phyloP scores from a whole-genome alignment of 2,329 filamentous ascomycete genomes.

The Paraconiothyrium sp. region DNA sequence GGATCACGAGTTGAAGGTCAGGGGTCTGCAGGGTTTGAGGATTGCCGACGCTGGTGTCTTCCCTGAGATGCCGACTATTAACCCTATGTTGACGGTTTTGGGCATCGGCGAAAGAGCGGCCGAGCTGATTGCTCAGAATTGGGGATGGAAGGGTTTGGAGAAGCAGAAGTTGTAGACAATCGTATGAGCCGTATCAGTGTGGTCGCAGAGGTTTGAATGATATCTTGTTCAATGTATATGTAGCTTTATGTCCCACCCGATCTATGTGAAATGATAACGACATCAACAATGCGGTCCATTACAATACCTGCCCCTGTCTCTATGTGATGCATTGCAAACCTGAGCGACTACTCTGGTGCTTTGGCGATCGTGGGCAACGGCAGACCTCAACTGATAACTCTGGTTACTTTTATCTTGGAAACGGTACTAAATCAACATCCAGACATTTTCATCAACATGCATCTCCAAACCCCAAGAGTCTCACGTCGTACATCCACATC shows the following conservation, averaged over 20 bases:
- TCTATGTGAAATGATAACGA: constrained; percentile 9
- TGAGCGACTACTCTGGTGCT: not conserved
- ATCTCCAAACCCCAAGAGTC: not conserved
- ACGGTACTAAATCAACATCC: too few species aligned
- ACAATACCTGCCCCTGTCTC: not conserved
- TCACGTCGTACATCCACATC: not conserved
- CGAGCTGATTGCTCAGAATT: constrained; percentile 81
- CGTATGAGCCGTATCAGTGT: not conserved
- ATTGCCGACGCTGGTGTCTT: constrained; percentile 90
- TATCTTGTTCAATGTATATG: constrained; percentile 5
- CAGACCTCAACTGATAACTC: too few species aligned
- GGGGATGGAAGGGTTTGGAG: constrained; percentile 69
- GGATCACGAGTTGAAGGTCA: constrained; percentile 76
- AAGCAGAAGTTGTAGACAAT: constrained; percentile 60
- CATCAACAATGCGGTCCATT: not conserved
- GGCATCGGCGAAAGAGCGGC: constrained; percentile 84
- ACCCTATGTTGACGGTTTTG: constrained; percentile 90
- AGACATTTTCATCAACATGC: too few species aligned
- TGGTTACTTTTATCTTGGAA: too few species aligned
- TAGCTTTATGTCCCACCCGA: constrained; percentile 7
- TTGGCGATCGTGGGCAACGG: too few species aligned
- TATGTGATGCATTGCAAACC: not conserved
- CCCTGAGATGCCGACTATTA: constrained; percentile 85
- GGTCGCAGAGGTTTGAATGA: not conserved
- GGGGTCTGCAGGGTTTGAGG: constrained; percentile 76